Evolutionary conservation across 805 yeast species (phyloP).

Genomic region (Kluyveromyces aestuarii): DNA sequence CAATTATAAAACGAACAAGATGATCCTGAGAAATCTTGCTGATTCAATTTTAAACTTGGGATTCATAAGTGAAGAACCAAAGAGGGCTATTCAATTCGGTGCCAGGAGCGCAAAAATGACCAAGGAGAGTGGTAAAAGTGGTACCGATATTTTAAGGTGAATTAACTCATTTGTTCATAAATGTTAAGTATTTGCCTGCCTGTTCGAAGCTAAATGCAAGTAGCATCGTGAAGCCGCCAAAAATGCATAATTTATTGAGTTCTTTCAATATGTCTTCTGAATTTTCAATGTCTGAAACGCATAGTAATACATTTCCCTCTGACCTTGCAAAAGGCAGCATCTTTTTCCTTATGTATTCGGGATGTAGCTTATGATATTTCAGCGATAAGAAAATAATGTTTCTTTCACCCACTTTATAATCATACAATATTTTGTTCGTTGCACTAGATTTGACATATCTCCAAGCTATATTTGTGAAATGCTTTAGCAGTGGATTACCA

Average conservation of each 20-base stretch:
- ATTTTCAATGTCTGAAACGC: conserved; percentile 59
- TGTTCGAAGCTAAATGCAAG: conserved; percentile 42
- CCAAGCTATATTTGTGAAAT: conserved; percentile 47
- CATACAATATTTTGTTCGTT: conserved; percentile 41
- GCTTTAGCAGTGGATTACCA: conserved; percentile 60
- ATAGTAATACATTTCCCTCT: conserved; percentile 44
- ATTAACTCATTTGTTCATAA: conserved; percentile 15
- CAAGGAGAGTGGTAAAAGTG: conserved; percentile 67
- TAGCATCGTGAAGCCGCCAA: conserved; percentile 33
- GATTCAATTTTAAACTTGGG: conserved; percentile 33
- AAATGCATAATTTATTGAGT: conserved; percentile 32
- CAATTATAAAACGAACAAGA: conserved; percentile 41
- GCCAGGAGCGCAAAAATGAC: conserved; percentile 89
- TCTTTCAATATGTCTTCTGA: conserved; percentile 37
- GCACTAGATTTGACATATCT: conserved; percentile 31
- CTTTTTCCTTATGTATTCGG: conserved; percentile 60
- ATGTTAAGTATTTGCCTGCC: conserved; percentile 38
- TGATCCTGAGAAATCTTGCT: conserved; percentile 57
- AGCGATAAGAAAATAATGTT: conserved; percentile 54
- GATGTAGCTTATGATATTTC: conserved; percentile 66
- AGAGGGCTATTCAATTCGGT: conserved; percentile 95
- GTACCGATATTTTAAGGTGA: conserved; percentile 45
- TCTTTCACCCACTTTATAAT: conserved; percentile 53
- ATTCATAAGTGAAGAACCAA: conserved; percentile 63
- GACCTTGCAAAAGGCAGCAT: conserved; percentile 34